Evolutionary conservation across 192 early-diverging fungal species (phyloP).

Genomic region (Coemansia sp.): DNA sequence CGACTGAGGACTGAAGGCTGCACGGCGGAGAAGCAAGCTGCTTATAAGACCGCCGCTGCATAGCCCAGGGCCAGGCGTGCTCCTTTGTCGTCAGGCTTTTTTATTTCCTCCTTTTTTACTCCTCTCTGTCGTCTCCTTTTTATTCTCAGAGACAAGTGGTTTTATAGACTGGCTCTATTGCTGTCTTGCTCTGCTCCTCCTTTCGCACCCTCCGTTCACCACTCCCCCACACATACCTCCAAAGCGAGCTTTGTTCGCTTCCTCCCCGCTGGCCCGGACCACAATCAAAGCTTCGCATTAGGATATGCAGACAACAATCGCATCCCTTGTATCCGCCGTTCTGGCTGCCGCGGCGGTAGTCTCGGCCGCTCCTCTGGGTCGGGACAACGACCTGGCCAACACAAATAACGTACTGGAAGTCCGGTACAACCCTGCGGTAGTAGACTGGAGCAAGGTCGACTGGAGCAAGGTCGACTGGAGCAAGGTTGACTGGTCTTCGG

Average conservation of each 20-base stretch:
- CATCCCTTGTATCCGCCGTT: slow-evolving; percentile 10
- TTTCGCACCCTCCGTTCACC: background rate
- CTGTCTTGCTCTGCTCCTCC: background rate
- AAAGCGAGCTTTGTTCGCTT: background rate
- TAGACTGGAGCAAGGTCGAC: slow-evolving; percentile 27
- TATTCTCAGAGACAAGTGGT: background rate
- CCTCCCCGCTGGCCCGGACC: background rate
- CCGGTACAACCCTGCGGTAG: slow-evolving; percentile 19
- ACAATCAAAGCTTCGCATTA: background rate
- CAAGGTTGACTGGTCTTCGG: slow-evolving; percentile 19
- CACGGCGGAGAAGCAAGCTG: background rate
- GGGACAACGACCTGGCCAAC: slow-evolving; percentile 9
- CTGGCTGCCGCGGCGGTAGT: slow-evolving; percentile 9
- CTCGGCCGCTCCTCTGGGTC: slow-evolving; percentile 12
- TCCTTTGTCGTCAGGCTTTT: background rate
- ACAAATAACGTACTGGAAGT: slow-evolving; percentile 11
- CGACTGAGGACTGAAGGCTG: background rate
- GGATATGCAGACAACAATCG: slow-evolving; percentile 17
- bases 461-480: slow-evolving; percentile 24
- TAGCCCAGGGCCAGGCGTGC: background rate
- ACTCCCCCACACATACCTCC: background rate
- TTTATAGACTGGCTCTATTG: slow-evolving; percentile 10
- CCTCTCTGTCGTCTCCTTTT: background rate
- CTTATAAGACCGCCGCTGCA: background rate
- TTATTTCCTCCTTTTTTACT: background rate